phyloP scores from a whole-genome alignment of 2,329 filamentous ascomycete species.

The Aspergillus amoenus region DNA sequence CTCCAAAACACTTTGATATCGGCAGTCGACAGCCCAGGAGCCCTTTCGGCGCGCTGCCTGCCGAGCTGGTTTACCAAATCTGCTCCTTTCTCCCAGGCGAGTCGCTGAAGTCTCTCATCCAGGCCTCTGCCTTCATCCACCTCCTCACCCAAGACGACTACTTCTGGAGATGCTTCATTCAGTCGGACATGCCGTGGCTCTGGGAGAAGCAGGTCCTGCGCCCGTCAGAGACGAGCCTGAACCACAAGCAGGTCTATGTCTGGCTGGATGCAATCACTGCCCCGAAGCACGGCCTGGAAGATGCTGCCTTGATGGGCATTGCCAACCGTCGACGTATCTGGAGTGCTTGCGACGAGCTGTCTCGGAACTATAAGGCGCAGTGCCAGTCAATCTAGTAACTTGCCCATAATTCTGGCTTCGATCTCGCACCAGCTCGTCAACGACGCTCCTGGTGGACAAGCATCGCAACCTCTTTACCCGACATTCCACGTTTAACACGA shows the following conservation, averaged over 20 bases:
- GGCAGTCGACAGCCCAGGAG: conserved; percentile 12
- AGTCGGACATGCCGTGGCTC: conserved; percentile 23
- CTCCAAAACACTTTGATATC: conserved; percentile 8
- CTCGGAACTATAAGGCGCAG: neutral
- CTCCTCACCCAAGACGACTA: conserved; percentile 19
- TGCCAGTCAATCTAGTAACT: too few species aligned
- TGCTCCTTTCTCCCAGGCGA: conserved; percentile 20
- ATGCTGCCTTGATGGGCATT: conserved; percentile 16
- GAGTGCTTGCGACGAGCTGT: conserved; percentile 18
- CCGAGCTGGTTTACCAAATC: conserved; percentile 20
- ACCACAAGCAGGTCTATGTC: conserved; percentile 18
- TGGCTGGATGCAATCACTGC: conserved; percentile 18
- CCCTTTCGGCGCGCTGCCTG: conserved; percentile 18
- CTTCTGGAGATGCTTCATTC: conserved; percentile 21
- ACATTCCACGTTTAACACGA: too few species aligned
- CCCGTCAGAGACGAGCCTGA: conserved; percentile 2
- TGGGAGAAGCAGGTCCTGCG: conserved; percentile 15
- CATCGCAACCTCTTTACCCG: too few species aligned
- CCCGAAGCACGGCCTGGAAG: conserved; percentile 20
- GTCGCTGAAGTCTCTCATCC: conserved; percentile 15
- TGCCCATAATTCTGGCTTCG: too few species aligned
- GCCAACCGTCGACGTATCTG: conserved; percentile 23
- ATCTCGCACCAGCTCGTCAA: too few species aligned
- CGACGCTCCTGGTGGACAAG: too few species aligned
- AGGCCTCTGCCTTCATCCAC: conserved; percentile 19